These are phyloP conservation scores for Emydomyces testavorans DNA, from an alignment of 2,329 filamentous ascomycete species.

Conservation along the genomic window DNA sequence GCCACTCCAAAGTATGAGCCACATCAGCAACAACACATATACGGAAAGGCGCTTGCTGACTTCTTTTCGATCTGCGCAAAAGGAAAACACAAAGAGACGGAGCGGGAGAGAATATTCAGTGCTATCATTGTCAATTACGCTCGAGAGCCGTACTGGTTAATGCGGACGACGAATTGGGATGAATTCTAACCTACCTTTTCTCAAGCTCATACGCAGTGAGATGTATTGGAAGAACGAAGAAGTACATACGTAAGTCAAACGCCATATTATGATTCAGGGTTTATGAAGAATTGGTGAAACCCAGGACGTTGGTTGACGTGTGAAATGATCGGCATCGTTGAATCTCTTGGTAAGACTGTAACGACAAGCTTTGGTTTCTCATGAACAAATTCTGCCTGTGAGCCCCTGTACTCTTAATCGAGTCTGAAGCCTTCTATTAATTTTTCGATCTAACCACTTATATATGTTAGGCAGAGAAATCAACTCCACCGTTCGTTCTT, in stretches of 20 bases:
- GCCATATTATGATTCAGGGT: constrained; percentile 5
- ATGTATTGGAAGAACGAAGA: not conserved
- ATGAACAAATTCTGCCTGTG: not conserved
- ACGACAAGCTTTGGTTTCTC: not conserved
- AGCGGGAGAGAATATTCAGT: too few relatives aligned
- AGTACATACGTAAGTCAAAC: not conserved
- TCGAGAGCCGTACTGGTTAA: too few relatives aligned
- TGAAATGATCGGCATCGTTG: constrained; percentile 7
- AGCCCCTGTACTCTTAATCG: not conserved
- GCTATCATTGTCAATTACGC: not conserved
- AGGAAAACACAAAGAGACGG: too few relatives aligned
- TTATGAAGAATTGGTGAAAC: constrained; percentile 5
- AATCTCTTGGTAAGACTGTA: not conserved
- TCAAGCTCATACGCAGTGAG: not conserved
- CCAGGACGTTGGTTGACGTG: constrained; percentile 12
- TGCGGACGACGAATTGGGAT: not conserved
- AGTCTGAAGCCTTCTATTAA: too few relatives aligned
- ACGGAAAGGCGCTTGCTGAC: too few relatives aligned
- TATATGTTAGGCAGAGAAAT: too few relatives aligned
- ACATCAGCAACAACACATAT: constrained; percentile 5
- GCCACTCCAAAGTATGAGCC: not conserved
- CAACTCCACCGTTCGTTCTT: too few relatives aligned
- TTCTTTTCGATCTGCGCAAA: too few relatives aligned
- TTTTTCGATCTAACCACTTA: too few relatives aligned
- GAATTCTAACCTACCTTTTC: not conserved